phyloP scores from a whole-genome alignment of 2,329 filamentous ascomycete species.

The Rutstroemia sp. region DNA sequence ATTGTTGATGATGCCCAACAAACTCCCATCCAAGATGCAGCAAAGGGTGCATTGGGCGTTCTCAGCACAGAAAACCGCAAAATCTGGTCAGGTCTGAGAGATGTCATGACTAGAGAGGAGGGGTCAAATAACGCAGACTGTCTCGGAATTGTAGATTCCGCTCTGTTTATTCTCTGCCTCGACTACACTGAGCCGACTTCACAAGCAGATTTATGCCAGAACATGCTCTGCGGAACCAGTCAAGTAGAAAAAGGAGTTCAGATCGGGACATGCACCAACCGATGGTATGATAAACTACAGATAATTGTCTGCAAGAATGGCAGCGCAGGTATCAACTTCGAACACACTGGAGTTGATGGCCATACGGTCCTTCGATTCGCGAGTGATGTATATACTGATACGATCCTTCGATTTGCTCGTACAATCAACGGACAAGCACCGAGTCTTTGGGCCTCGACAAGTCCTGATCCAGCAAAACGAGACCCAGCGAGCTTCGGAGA shows the following conservation, averaged over 20 bases:
- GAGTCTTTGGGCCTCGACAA: slow-evolving; percentile 82
- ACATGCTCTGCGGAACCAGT: slow-evolving; percentile 96
- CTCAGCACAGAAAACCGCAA: slow-evolving; percentile 95
- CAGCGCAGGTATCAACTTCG: slow-evolving; percentile 97
- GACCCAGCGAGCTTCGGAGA: slow-evolving; percentile 89
- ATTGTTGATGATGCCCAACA: slow-evolving; percentile 87
- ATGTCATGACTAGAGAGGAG: slow-evolving; percentile 77
- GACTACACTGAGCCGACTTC: slow-evolving; percentile 84
- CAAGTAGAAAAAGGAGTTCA: slow-evolving; percentile 89
- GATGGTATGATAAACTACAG: slow-evolving; percentile 98
- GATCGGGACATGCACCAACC: slow-evolving; percentile 93
- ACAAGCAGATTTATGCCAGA: slow-evolving; percentile 82
- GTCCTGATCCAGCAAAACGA: slow-evolving; percentile 86
- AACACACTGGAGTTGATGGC: slow-evolving; percentile 95
- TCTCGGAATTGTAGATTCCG: slow-evolving; percentile 89
- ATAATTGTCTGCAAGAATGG: slow-evolving; percentile 99
- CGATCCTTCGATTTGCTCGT: slow-evolving; percentile 87
- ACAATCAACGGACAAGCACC: slow-evolving; percentile 94
- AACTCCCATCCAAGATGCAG: slow-evolving; percentile 85
- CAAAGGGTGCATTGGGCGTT: slow-evolving; percentile 90
- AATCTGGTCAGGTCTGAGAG: slow-evolving; percentile 85
- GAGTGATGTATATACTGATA: slow-evolving; percentile 94
- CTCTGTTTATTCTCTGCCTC: slow-evolving; percentile 84
- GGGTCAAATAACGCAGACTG: slow-evolving; percentile 94
- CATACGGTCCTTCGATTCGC: slow-evolving; percentile 96